Percentiles rank a stretch among this genome's conserved stretches.
Evolutionary conservation across 371 early-diverging fungal species (phyloP).

Genomic region (Mortierella sp.): DNA sequence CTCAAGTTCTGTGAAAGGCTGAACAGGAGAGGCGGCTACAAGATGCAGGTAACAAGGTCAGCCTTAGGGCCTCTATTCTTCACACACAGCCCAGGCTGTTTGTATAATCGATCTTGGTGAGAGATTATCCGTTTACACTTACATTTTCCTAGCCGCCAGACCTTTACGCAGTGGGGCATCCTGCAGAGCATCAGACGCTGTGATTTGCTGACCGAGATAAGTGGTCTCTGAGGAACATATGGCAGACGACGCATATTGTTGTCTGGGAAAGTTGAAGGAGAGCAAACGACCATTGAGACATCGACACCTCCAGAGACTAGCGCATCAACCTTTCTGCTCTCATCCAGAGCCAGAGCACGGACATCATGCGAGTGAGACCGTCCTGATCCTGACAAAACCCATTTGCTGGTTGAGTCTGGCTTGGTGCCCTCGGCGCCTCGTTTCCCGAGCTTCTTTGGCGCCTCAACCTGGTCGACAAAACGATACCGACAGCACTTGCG

Average conservation of each 20-base stretch:
- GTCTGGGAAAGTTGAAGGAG: conserved; percentile 72
- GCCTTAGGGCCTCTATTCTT: background rate
- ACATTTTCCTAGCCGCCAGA: conserved; percentile 83
- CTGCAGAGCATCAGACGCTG: conserved; percentile 69
- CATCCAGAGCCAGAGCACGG: conserved; percentile 81
- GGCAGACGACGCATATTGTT: conserved; percentile 76
- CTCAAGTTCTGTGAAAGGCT: conserved; percentile 43
- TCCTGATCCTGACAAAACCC: conserved; percentile 83
- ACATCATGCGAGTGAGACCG: conserved; percentile 95
- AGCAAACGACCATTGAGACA: conserved; percentile 75
- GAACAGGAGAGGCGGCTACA: conserved; percentile 43
- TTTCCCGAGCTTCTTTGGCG: conserved; percentile 26
- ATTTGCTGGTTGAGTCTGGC: conserved; percentile 55
- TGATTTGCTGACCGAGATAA: conserved; percentile 72
- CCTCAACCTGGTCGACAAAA: conserved; percentile 54
- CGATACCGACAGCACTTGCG: conserved; percentile 82
- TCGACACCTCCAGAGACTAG: conserved; percentile 90
- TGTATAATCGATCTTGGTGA: background rate
- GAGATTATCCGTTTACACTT: conserved; percentile 11
- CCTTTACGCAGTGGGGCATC: conserved; percentile 68
- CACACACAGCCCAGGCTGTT: no score
- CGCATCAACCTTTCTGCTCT: conserved; percentile 65
- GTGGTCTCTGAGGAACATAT: conserved; percentile 81
- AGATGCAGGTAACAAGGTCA: background rate
- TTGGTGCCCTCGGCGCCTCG: conserved; percentile 49